Percentiles rank a stretch among this genome's conserved stretches.
Conservation (phyloP, 2,329 filamentous ascomycete species). For the Aciculosporium take region DNA sequence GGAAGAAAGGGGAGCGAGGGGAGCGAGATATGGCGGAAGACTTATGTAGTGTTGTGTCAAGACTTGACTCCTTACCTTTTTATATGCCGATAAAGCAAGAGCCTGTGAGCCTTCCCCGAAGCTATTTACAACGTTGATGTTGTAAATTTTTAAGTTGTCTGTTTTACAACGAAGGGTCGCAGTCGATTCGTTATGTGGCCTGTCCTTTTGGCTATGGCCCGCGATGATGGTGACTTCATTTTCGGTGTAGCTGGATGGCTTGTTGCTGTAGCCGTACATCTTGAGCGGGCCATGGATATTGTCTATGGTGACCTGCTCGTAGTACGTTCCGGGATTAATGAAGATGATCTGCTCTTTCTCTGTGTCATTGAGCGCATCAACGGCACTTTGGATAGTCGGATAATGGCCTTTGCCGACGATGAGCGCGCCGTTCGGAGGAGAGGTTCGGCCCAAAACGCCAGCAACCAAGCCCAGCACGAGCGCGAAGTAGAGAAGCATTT, state of each 20-base stretch:
- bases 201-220: slow-evolving; percentile 20
- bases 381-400: not conserved
- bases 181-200: slow-evolving; percentile 37
- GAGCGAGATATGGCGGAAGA: too few species aligned
- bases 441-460: not conserved
- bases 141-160: slow-evolving; percentile 43
- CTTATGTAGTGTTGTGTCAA: too few species aligned
- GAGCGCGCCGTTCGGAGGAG: not conserved
- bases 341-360: slow-evolving; percentile 1
- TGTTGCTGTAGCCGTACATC: slow-evolving; percentile 44
- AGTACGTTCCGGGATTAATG: not conserved
- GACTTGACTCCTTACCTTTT: slow-evolving; percentile 10
- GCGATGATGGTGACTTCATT: slow-evolving; percentile 41
- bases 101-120: slow-evolving; percentile 31
- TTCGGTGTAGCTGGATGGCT: slow-evolving; percentile 33
- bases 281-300: slow-evolving; percentile 23
- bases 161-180: slow-evolving; percentile 30
- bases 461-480: not conserved
- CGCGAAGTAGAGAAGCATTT: not conserved
- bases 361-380: not conserved
- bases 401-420: not conserved
- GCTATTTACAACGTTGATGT: slow-evolving; percentile 37
- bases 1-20: too few species aligned
- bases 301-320: not conserved
- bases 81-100: slow-evolving; percentile 25